Evolutionary conservation across 139 green algal genomes (phyloP), one percentile per base, ranked within the genome.

Genomic region (Picochlorum sp.): DNA sequence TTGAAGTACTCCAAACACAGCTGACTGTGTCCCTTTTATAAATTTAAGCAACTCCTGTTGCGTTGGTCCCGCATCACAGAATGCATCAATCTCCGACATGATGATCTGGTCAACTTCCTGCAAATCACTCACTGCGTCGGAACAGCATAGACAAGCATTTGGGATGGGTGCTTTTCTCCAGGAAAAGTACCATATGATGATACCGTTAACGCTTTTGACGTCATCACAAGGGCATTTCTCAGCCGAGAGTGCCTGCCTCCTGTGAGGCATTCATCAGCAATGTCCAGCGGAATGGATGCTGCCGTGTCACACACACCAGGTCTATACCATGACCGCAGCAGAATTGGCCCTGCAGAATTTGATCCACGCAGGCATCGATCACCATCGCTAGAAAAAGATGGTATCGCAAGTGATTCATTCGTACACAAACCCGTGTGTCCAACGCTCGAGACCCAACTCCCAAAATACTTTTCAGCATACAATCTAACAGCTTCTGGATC

Each of bases 381-480:
- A 28, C 1, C 11, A 21, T 10, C 9, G 16, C n/a, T 32, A 2
- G 34, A 6, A 18, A 14, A 13, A n/a, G 55, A 9, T 45, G 61
- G 73, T 23, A 18, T 7, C 1, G 70, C 30, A 41, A 68, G 57
- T 7, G 56, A 0, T 62, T 62, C 56, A 11, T 47, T 71, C 28
- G 5, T 57, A 16, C 58, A 18, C 7, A 18, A 20, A 60, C 69
- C 20, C 13, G 38, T 47, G 45, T 63, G 55, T 64, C 57, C 0
- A 50, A 65, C 38, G 45, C 47, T 30, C 16, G 18, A 7, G 32
- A 50, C 10, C 85, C 85, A 92, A 34, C 50, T 67, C 2, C 80
- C 85, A 82, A 90, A 92, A 78, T 92, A 92, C 59, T 69, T 77
- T 60, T 84, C 76, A 13, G 85, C 85, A 44, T 85, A 47, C 15